These are phyloP conservation scores for Pseudonectria foliicola DNA, from an alignment of 2,329 filamentous ascomycete species.

Conservation along the genomic window DNA sequence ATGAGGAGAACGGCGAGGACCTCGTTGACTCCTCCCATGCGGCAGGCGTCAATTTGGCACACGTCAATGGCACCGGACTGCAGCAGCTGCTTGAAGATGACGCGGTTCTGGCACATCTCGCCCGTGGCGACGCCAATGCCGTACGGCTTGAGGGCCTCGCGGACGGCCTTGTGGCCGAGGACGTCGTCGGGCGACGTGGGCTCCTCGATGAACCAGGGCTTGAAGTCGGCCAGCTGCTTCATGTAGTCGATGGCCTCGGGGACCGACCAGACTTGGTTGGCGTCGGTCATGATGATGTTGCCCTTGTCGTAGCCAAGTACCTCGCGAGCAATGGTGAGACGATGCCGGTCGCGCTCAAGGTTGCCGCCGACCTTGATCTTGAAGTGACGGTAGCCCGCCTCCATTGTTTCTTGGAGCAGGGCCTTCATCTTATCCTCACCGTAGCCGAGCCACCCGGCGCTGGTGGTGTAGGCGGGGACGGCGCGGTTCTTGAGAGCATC, in stretches of 20 bases:
- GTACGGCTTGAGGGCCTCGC: conserved; percentile 67
- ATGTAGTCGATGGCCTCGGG: conserved; percentile 85
- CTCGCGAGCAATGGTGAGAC: conserved; percentile 67
- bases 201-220: conserved; percentile 93
- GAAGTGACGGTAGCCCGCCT: conserved; percentile 75
- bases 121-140: conserved; percentile 82
- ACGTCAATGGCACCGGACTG: conserved; percentile 75
- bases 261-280: conserved; percentile 89
- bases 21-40: conserved; percentile 85
- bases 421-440: conserved; percentile 78
- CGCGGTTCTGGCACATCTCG: conserved; percentile 93
- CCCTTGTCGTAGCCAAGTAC: conserved; percentile 77
- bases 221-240: conserved; percentile 72
- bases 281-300: conserved; percentile 86
- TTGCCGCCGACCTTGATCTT: conserved; percentile 82
- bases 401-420: conserved; percentile 66
- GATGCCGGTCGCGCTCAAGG: conserved; percentile 62
- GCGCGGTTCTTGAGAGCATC: conserved; percentile 68
- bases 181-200: conserved; percentile 87
- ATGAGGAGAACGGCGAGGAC: conserved; percentile 84
- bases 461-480: conserved; percentile 86
- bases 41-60: conserved; percentile 85
- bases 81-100: conserved; percentile 89
- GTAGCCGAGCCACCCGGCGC: conserved; percentile 88
- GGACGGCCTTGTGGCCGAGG: conserved; percentile 77